A percentile compares a stretch with the other conserved stretches of the same genome.
These are phyloP conservation scores for Malassezia equina DNA, from an alignment of 1,284 basidiomycete genomes.

Conservation along the genomic window DNA sequence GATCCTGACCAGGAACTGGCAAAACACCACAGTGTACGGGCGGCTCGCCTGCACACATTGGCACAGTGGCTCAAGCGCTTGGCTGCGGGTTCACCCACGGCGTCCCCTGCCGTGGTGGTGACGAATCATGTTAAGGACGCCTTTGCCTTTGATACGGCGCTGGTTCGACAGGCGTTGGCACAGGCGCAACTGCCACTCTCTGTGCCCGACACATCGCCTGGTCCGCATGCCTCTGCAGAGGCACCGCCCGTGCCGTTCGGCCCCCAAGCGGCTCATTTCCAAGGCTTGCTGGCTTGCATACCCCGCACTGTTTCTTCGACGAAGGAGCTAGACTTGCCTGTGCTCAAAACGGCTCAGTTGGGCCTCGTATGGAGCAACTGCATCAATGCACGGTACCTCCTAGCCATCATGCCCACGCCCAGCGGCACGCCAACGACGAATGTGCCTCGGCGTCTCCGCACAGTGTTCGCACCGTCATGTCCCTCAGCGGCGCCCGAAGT, in stretches of 20 bases:
- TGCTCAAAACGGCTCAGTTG: constrained; percentile 25
- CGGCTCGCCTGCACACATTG: constrained; percentile 21
- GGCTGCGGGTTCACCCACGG: background rate
- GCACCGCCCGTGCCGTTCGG: constrained; percentile 1
- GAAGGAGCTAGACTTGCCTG: background rate
- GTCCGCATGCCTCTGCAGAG: background rate
- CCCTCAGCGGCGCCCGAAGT: background rate
- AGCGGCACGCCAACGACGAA: background rate
- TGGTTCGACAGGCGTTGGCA: constrained; percentile 7
- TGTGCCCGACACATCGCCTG: background rate
- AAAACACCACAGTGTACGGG: constrained; percentile 19
- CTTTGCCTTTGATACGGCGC: constrained; percentile 22
- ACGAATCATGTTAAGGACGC: constrained; percentile 37
- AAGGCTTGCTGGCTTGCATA: constrained; percentile 8
- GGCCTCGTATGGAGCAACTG: constrained; percentile 33
- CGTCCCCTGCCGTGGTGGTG: constrained; percentile 21
- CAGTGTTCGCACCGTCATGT: constrained; percentile 10
- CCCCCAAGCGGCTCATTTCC: constrained; percentile 12
- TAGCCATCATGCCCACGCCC: constrained; percentile 8
- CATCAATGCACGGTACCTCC: constrained; percentile 24
- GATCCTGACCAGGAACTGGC: constrained; percentile 2
- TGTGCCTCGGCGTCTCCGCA: constrained; percentile 1
- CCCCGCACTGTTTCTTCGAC: background rate
- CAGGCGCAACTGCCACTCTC: background rate
- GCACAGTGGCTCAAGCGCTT: constrained; percentile 23